Percentiles rank a stretch among this genome's conserved stretches.
Evolutionary conservation across 305 asterid species (phyloP).

Genomic region (Andrographis paniculata): DNA sequence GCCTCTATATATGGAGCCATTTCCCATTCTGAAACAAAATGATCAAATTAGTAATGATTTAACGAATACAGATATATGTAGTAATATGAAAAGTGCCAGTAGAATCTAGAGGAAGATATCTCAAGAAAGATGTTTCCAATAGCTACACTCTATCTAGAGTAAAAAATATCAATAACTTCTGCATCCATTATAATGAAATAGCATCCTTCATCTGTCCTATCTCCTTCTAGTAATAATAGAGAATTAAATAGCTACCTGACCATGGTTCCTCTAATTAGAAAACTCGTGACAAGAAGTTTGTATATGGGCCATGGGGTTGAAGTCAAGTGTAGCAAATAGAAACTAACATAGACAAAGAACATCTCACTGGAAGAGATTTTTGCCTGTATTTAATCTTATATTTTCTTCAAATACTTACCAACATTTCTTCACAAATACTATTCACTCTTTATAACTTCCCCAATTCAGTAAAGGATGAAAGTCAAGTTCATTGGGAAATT

Average conservation of each 20-base stretch:
- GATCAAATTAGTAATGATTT: not conserved
- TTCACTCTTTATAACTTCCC: not conserved
- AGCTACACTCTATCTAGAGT: not conserved
- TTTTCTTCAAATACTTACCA: no score
- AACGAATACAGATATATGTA: no score
- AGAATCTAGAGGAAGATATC: not conserved
- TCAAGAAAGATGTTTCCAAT: not conserved
- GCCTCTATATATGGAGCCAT: conserved; percentile 99
- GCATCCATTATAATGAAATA: not conserved
- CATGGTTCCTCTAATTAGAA: no score
- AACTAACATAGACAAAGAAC: not conserved
- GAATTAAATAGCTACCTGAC: no score
- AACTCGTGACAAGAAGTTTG: no score
- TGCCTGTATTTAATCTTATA: no score
- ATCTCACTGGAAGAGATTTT: not conserved
- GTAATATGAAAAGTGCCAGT: not conserved
- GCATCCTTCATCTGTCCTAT: not conserved
- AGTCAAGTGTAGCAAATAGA: not conserved
- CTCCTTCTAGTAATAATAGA: not conserved
- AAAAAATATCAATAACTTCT: not conserved
- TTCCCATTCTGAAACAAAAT: conserved; percentile 60
- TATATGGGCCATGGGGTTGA: not conserved
- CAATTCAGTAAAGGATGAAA: not conserved
- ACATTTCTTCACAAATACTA: not conserved
- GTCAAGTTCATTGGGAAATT: conserved; percentile 7